Evolutionary conservation across 1,139 yeast species (phyloP).

Genomic region (Diutina mesorugosa): DNA sequence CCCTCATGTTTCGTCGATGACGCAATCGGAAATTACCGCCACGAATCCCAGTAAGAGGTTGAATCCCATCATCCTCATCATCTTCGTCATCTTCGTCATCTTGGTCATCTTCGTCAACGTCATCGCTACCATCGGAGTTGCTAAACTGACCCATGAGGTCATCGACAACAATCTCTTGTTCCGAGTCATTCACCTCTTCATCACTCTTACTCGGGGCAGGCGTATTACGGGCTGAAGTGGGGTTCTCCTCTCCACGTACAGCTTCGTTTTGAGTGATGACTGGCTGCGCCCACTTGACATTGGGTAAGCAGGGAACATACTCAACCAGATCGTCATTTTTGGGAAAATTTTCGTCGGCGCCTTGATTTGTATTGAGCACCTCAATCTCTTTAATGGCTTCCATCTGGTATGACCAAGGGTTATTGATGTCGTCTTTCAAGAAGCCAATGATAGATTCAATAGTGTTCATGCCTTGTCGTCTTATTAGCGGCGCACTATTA

Average conservation of each 20-base stretch:
- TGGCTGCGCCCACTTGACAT: constrained; percentile 7
- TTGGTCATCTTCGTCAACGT: constrained; percentile 4
- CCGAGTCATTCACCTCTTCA: constrained; percentile 7
- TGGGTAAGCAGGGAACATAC: constrained; percentile 21
- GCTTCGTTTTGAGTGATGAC: constrained; percentile 7
- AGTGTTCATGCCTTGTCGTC: constrained; percentile 23
- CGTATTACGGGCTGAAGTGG: not conserved
- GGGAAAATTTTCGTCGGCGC: constrained; percentile 10
- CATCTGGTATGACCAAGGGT: constrained; percentile 42
- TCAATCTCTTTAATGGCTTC: constrained; percentile 35
- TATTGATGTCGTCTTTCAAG: constrained; percentile 50
- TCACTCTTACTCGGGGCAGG: not conserved
- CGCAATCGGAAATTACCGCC: constrained; percentile 5
- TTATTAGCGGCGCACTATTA: constrained; percentile 38
- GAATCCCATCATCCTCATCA: constrained; percentile 8
- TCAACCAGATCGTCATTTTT: constrained; percentile 9
- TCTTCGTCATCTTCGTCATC: constrained; percentile 8
- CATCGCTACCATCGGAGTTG: not conserved
- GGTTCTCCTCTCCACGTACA: constrained; percentile 4
- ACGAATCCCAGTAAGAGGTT: constrained; percentile 5
- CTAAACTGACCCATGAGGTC: not conserved
- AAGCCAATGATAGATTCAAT: constrained; percentile 44
- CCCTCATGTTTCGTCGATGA: not conserved
- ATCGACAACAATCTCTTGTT: constrained; percentile 2
- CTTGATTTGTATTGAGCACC: constrained; percentile 4